phyloP scores from a whole-genome alignment of 441 rosid species.

The Aquilaria agallochum region DNA sequence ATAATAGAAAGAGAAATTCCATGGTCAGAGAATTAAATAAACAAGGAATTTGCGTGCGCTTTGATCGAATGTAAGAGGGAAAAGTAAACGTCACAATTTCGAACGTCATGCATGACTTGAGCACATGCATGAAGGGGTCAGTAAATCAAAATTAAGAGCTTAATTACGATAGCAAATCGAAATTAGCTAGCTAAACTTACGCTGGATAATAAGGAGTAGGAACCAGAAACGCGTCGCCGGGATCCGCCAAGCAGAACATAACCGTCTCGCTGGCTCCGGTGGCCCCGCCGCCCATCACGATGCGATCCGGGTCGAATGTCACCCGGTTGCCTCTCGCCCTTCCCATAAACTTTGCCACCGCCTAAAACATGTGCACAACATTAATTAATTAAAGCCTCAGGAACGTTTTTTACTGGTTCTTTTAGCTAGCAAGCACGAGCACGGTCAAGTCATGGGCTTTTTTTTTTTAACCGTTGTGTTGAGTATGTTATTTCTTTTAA shows the following conservation, averaged over 20 bases:
- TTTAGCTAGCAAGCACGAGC: too few species aligned
- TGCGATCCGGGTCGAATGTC: constrained; percentile 38
- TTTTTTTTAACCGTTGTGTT: too few species aligned
- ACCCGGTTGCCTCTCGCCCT: constrained; percentile 36
- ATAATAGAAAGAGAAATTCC: too few species aligned
- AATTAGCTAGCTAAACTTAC: constrained; percentile 20
- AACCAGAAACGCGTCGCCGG: constrained; percentile 55
- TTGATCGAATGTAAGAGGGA: too few species aligned
- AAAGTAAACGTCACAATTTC: too few species aligned
- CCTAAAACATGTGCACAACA: constrained; percentile 21
- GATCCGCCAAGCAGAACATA: constrained; percentile 57
- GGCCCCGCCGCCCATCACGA: constrained; percentile 66
- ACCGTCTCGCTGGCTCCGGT: constrained; percentile 59
- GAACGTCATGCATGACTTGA: too few species aligned
- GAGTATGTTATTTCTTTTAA: not conserved
- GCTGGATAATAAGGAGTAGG: constrained; percentile 59
- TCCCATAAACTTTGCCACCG: constrained; percentile 50
- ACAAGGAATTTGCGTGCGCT: too few species aligned
- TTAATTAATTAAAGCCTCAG: not conserved
- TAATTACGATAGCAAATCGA: not conserved
- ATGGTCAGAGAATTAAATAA: too few species aligned
- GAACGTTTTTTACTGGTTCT: not conserved
- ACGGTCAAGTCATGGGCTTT: too few species aligned
- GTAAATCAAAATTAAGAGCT: too few species aligned
- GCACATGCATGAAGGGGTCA: too few species aligned